phyloP scores from a whole-genome alignment of 2,329 filamentous ascomycete species.

The Diaporthe sp. region DNA sequence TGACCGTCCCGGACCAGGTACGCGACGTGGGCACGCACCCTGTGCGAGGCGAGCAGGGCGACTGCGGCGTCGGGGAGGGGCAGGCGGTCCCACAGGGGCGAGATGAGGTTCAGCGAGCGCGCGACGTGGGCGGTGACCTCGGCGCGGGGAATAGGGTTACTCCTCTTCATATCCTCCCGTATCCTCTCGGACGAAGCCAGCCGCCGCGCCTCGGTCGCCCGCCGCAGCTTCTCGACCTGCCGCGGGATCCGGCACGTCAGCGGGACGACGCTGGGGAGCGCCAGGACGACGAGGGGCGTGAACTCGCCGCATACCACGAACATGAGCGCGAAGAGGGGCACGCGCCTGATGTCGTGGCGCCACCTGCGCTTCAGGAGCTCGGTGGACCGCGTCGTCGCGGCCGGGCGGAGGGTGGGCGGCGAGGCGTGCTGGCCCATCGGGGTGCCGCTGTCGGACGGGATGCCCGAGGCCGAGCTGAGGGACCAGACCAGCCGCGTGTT shows the following conservation, averaged over 20 bases:
- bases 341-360: conserved; percentile 76
- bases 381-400: conserved; percentile 67
- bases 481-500: conserved; percentile 69
- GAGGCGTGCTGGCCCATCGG: conserved; percentile 55
- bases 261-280: conserved; percentile 77
- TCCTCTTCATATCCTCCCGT: conserved; percentile 11
- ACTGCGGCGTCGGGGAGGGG: conserved; percentile 50
- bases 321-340: conserved; percentile 82
- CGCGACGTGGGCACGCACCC: conserved; percentile 63
- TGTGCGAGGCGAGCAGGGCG: conserved; percentile 63
- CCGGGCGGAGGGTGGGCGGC: conserved; percentile 46
- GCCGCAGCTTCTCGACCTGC: conserved; percentile 71
- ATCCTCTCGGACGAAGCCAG: conserved; percentile 58
- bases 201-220: conserved; percentile 64
- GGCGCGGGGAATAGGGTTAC: background rate
- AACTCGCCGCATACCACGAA: conserved; percentile 86
- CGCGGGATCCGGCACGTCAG: conserved; percentile 84
- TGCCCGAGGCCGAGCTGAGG: conserved; percentile 45
- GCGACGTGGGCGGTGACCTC: conserved; percentile 50
- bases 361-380: conserved; percentile 78
- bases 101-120: conserved; percentile 56
- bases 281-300: conserved; percentile 81
- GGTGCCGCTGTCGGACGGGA: conserved; percentile 43
- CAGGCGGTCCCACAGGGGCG: conserved; percentile 60
- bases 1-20: conserved; percentile 78